Evolutionary conservation across 495 filamentous ascomycete genomes (phyloP).

Genomic region (Tuber magnatum): DNA sequence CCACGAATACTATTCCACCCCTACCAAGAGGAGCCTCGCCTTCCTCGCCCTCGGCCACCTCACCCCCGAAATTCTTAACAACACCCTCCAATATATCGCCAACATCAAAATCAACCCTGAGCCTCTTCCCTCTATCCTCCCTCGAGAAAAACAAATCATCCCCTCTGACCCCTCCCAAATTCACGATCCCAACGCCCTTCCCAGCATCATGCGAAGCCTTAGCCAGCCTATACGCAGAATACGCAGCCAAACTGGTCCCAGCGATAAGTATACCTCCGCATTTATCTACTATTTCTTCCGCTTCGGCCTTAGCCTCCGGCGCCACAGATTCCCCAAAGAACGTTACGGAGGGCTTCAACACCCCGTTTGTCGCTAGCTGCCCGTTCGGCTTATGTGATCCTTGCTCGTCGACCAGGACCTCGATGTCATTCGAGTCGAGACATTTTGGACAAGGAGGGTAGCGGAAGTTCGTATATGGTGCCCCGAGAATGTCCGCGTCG

Average conservation of each 20-base stretch:
- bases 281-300: constrained; percentile 69
- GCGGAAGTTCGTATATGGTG: constrained; percentile 79
- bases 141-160: constrained; percentile 60
- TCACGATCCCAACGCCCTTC: constrained; percentile 79
- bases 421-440: constrained; percentile 54
- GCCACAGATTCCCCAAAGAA: constrained; percentile 94
- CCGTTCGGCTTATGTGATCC: constrained; percentile 51
- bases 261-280: constrained; percentile 68
- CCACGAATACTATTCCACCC: constrained; percentile 3
- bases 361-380: constrained; percentile 10
- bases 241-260: constrained; percentile 86
- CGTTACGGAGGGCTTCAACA: constrained; percentile 82
- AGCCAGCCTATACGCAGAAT: constrained; percentile 84
- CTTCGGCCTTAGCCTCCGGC: constrained; percentile 58
- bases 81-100: constrained; percentile 36
- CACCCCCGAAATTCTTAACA: constrained; percentile 17
- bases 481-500: constrained; percentile 83
- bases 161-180: constrained; percentile 74
- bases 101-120: constrained; percentile 30
- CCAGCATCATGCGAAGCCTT: constrained; percentile 71
- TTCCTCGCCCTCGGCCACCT: background rate
- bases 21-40: background rate
- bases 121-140: constrained; percentile 17
- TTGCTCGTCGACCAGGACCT: constrained; percentile 66
- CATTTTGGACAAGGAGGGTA: constrained; percentile 87